Base-by-base conservation (phyloP, 2,329 filamentous ascomycete species). In the Neodidymelliopsis sp. region DNA sequence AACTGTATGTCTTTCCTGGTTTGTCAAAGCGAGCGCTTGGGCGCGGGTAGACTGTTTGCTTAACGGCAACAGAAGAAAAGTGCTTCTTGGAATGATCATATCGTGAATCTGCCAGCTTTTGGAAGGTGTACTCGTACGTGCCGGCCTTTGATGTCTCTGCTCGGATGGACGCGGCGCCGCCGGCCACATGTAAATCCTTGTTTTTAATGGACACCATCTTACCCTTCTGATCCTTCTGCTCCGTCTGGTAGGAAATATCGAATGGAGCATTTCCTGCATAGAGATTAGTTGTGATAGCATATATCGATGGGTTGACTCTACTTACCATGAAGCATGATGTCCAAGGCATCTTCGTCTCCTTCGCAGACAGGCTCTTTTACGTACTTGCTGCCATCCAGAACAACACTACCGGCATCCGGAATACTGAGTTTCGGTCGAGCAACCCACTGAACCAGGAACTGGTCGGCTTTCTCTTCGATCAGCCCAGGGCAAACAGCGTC, bases 1-100 rank as follows among this genome's bases (percentile, higher is more conserved):
- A 96, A 70, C 94, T 96, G 79, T 97, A 97, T 0, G 90, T 92
- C 72, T 94, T 94, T 12, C 92, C 92, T 3, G 92, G 90, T 59
- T 90, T 90, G 49, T 83, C 81, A 67, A 99, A 99, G 4, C 82
- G 80, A 4, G 92, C 94, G 2, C 86, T 84, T 1, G 94, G 94
- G 49, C 88, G 89, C 11, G 90, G 82, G 65, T 96, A 88, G 38
- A 99, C 91, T 18, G 82, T 87, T 72, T 99, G 94, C 60, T 88
- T 84, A 23, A 99, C 78, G 10, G 83, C 78, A 24, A 97, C 71
- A 4, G 87, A 84, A 15, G 79, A 77, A 63, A 87, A 86, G 57
- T 83, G 83, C 59, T 78, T 81, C 53, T 81, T 79, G 63, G 90
- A 85, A 65, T 87, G 84, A 62, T 89, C 85, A 74, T 99, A 99